Evolutionary conservation across 352 stramenopile genomes (phyloP).

Genomic region (Phytophthora litchii): DNA sequence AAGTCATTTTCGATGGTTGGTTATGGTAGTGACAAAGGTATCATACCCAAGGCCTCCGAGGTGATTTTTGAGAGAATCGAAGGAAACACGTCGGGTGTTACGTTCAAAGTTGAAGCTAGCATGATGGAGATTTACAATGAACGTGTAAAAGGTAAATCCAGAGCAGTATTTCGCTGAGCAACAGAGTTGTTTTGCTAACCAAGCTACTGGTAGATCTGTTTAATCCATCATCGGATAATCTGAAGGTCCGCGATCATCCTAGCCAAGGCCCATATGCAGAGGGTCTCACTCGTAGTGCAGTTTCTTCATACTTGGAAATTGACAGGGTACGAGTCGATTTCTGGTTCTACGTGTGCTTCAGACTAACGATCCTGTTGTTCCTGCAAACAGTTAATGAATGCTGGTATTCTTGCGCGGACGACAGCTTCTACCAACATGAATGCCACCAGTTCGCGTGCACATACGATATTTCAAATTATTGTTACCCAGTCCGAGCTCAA

Average conservation of each 20-base stretch:
- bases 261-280: conserved; percentile 86
- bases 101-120: conserved; percentile 86
- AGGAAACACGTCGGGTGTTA: conserved; percentile 46
- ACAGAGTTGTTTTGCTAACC: conserved; percentile 1
- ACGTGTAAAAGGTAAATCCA: conserved; percentile 70
- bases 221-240: conserved; percentile 79
- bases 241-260: conserved; percentile 90
- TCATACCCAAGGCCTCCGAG: conserved; percentile 81
- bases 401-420: conserved; percentile 80
- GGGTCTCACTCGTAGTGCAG: conserved; percentile 75
- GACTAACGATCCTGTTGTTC: neutral
- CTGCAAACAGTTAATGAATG: conserved; percentile 74
- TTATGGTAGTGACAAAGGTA: conserved; percentile 81
- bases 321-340: conserved; percentile 43
- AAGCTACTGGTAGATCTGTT: conserved; percentile 64
- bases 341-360: neutral
- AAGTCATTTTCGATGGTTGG: conserved; percentile 91
- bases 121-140: conserved; percentile 94
- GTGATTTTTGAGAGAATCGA: conserved; percentile 88
- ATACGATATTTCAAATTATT: conserved; percentile 89
- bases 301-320: conserved; percentile 86
- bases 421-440: conserved; percentile 90
- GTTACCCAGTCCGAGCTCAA: conserved; percentile 83
- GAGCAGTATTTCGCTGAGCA: neutral
- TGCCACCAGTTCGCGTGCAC: conserved; percentile 79